Evolutionary conservation across 257 asterid genomes (phyloP).

Genomic region (Petunia axillaris): DNA sequence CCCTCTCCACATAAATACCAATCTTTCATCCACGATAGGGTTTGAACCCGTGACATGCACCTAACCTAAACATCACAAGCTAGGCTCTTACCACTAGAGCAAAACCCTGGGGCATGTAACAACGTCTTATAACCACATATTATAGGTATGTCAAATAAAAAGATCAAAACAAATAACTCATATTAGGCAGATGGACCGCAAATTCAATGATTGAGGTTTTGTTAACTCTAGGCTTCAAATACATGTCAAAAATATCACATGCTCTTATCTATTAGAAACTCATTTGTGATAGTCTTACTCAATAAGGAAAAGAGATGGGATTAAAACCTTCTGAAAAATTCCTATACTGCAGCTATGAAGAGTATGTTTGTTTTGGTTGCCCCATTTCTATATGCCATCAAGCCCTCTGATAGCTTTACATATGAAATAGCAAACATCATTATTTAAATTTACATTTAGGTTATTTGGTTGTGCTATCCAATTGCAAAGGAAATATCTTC

Average conservation of each 20-base stretch:
- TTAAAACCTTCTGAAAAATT: conserved; percentile 1
- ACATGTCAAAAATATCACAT: background rate
- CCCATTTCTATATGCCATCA: conserved; percentile 6
- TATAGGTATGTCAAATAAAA: conserved; percentile 4
- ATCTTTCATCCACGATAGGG: no score
- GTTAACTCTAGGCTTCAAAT: conserved; percentile 19
- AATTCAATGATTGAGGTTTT: conserved; percentile 3
- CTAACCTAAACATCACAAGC: no score
- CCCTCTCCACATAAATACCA: no score
- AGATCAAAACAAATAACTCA: conserved; percentile 2
- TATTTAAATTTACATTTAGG: background rate
- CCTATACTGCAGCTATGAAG: background rate
- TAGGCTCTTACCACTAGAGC: no score
- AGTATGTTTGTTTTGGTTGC: background rate
- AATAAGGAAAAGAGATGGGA: background rate
- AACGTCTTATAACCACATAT: background rate
- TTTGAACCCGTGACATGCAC: no score
- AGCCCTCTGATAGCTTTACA: conserved; percentile 1
- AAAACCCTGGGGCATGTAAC: no score
- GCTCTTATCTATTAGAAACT: background rate
- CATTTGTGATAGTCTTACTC: background rate
- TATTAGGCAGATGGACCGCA: conserved; percentile 8
- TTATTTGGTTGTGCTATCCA: background rate
- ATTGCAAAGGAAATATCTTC: conserved; percentile 2
- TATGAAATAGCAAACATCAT: background rate